Conservation (phyloP, 345 rosid species). For the Psidium guajava region DNA sequence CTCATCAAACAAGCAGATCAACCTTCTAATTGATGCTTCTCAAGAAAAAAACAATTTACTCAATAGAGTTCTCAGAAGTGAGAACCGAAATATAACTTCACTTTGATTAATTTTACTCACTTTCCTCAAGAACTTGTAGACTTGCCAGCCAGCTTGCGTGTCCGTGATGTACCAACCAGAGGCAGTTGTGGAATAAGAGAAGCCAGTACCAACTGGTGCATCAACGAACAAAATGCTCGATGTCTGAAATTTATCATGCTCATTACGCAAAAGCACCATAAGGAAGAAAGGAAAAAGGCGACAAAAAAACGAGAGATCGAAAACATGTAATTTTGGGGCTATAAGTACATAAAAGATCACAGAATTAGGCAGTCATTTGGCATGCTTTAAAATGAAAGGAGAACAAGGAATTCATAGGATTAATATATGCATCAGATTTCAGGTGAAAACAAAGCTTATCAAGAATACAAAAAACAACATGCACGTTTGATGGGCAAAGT, state of each 20-base stretch:
- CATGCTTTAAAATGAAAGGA: background rate
- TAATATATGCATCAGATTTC: background rate
- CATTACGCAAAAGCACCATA: background rate
- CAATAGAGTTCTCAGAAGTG: background rate
- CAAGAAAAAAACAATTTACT: background rate
- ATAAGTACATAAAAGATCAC: background rate
- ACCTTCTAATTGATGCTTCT: background rate
- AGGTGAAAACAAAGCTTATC: background rate
- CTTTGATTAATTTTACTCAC: conserved; percentile 4
- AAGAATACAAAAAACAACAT: background rate
- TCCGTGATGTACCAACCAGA: conserved; percentile 12
- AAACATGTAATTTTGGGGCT: background rate
- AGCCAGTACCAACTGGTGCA: conserved; percentile 32
- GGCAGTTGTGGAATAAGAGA: conserved; percentile 19
- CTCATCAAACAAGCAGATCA: background rate
- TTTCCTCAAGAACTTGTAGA: conserved; percentile 12
- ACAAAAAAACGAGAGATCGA: background rate
- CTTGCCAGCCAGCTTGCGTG: conserved; percentile 8
- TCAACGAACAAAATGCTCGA: conserved; percentile 27
- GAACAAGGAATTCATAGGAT: background rate
- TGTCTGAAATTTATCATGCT: conserved; percentile 4
- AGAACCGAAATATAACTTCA: background rate
- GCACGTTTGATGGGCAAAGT: background rate
- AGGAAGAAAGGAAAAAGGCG: background rate
- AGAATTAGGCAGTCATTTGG: background rate